Percentiles rank a stretch among this genome's conserved stretches.
phyloP scores from a whole-genome alignment of 441 rosid genomes.

The Populus hybrid region DNA sequence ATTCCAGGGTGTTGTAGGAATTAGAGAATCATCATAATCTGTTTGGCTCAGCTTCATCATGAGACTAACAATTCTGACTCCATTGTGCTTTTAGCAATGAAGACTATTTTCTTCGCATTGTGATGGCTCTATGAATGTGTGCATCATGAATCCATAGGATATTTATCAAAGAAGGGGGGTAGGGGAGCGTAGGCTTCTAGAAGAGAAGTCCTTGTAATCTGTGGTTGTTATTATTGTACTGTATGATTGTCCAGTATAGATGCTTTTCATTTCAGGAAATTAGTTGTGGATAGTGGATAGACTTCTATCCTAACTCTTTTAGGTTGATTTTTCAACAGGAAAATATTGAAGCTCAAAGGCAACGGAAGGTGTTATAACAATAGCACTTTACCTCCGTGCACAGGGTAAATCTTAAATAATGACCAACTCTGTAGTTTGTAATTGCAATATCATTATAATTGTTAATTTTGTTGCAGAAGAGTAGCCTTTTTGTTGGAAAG shows the following conservation, averaged over 20 bases:
- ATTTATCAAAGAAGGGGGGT: not conserved
- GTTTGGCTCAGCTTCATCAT: not conserved
- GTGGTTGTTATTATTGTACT: not conserved
- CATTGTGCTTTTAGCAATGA: not conserved
- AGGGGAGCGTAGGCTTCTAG: not conserved
- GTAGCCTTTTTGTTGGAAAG: not conserved
- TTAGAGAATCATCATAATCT: not conserved
- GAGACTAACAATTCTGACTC: not conserved
- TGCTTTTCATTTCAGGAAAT: not conserved
- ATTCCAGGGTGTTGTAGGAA: not conserved
- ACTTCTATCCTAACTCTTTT: not conserved
- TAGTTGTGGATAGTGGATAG: not conserved
- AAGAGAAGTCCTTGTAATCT: not conserved
- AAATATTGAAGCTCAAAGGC: constrained; percentile 76
- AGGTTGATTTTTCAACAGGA: constrained; percentile 33
- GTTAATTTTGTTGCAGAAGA: not conserved
- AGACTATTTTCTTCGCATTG: not conserved
- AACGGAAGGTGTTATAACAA: constrained; percentile 58
- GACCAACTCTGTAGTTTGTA: not conserved
- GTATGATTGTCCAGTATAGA: not conserved
- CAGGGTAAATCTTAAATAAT: constrained; percentile 47
- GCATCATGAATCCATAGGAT: not conserved
- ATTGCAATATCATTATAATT: too few relatives aligned
- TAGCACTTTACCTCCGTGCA: constrained; percentile 84
- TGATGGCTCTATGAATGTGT: not conserved